Base-by-base conservation (phyloP, 1,284 basidiomycete genomes). In the Puccinia coronata region DNA sequence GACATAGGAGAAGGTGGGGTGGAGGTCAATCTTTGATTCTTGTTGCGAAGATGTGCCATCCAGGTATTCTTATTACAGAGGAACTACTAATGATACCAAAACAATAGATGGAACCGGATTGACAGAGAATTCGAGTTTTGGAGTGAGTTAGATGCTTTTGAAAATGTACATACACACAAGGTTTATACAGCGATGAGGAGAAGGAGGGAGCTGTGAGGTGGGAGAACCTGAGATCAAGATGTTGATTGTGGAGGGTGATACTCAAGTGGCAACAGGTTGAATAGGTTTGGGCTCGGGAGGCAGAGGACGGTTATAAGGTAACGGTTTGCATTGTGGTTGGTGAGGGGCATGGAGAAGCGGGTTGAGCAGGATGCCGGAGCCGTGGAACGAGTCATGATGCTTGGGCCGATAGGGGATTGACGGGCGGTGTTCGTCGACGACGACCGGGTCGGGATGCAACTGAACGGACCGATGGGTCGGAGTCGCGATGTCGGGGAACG, bases 331-430 rank as follows among this genome's bases (percentile, higher is more conserved):
- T n/a, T n/a, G n/a, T n/a, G 11, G 43, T 4, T 65, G 61, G 39
- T 65, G 63, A 67, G 63, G 25, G 25, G 25, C 1, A 36, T 34
- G 31, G 28, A 59, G 74, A 76, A 31, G 43, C n/a, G 31, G 43
- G 25, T 63, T 76, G 41, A 76, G 1, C n/a, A 76, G 65, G 61
- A 76, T 76, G 18, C 74, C 74, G 25, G 49, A 25, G 20, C 74
- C 74, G 65, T 76, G 61, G 43, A 76, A 76, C 1, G 74, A 65
- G 31, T 76, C 61, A 23, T 76, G 74, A 25, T 76, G 74, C 20
- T 76, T 61, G 14, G 74, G 74, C 49, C 28, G 39, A 65, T 76
- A 65, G 61, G 53, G 31, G 57, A 61, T 65, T 5, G 74, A 43
- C 5, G 41, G 74, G 11, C 25, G 47, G 41, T 63, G 57, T 63